A percentile compares a stretch with the other conserved stretches of the same genome.
Evolutionary conservation across 2,329 filamentous ascomycete species (phyloP).

Genomic region (Colletotrichum sp.): DNA sequence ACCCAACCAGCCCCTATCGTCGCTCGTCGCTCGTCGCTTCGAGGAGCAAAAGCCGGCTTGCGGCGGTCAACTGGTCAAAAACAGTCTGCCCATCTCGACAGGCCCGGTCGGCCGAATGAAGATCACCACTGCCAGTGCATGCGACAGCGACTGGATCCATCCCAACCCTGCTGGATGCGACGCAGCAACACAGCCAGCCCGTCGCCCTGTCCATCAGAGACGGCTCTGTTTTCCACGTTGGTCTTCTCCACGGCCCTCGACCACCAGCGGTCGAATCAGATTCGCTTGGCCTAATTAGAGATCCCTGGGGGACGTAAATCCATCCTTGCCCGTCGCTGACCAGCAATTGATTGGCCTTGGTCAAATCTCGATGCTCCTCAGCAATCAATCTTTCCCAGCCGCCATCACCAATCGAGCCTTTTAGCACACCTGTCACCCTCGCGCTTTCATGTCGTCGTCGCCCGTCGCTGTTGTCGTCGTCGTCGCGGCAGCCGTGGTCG

Average conservation of each 20-base stretch:
- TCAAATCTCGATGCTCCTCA: conserved; percentile 6
- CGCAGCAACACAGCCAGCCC: neutral
- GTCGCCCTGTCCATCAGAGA: neutral
- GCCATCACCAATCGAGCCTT: neutral
- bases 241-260: neutral
- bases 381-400: neutral
- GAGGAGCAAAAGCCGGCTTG: neutral
- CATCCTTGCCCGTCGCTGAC: neutral
- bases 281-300: conserved; percentile 16
- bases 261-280: neutral
- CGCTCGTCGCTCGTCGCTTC: neutral
- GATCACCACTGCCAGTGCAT: conserved; percentile 2
- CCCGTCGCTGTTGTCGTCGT: neutral
- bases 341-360: neutral
- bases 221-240: neutral
- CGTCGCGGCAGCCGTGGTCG: neutral
- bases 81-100: neutral
- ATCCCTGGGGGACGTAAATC: conserved; percentile 2
- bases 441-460: neutral
- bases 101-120: conserved; percentile 14
- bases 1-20: neutral
- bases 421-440: neutral
- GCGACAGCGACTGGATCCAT: neutral
- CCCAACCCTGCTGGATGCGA: neutral
- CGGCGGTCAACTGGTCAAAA: neutral